A percentile compares a stretch with the other conserved stretches of the same genome.
These are phyloP conservation scores for Globisporangium paroecandrum DNA, from an alignment of 352 stramenopile species.

Conservation along the genomic window DNA sequence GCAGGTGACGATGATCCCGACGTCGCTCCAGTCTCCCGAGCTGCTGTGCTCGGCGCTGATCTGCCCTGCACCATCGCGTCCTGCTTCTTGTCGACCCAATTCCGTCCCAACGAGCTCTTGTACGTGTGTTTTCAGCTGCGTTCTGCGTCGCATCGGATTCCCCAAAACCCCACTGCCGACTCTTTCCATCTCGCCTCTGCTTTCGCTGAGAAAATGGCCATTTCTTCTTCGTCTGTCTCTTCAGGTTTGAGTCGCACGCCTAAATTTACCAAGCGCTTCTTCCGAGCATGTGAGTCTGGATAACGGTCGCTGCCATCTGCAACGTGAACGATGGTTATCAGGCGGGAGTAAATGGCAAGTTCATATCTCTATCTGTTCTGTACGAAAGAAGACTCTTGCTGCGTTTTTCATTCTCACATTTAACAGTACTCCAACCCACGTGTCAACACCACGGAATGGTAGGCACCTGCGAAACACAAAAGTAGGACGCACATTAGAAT, in stretches of 20 bases:
- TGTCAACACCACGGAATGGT: constrained; percentile 61
- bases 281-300: neutral
- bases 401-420: constrained; percentile 2
- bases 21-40: neutral
- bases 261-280: constrained; percentile 13
- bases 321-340: neutral
- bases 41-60: neutral
- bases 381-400: neutral
- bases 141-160: neutral
- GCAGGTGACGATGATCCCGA: neutral
- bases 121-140: neutral
- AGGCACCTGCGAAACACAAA: constrained; percentile 36
- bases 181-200: neutral
- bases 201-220: constrained; percentile 10
- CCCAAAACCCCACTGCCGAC: neutral
- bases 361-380: constrained; percentile 11
- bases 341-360: neutral
- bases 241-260: constrained; percentile 8
- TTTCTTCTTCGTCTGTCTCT: neutral
- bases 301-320: neutral
- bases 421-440: constrained; percentile 46
- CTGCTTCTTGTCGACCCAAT: neutral
- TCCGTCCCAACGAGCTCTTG: neutral
- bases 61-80: neutral
- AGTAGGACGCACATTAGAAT: neutral